Conservation (phyloP, 1,139 yeast species). For the Pichia sp. region DNA sequence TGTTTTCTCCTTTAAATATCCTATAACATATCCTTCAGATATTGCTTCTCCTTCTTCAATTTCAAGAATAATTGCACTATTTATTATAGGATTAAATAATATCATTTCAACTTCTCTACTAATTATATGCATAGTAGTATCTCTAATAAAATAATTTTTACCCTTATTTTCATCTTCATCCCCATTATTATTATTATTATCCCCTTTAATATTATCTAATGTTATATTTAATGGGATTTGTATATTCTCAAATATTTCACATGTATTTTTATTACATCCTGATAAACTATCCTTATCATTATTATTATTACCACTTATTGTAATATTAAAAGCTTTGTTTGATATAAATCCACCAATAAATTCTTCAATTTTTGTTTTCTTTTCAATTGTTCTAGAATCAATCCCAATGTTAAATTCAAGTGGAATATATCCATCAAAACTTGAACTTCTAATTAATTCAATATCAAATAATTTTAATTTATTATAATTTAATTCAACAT, state of each 20-base stretch:
- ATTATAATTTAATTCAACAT: conserved; percentile 3
- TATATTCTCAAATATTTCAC: conserved; percentile 1
- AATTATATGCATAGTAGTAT: conserved; percentile 45
- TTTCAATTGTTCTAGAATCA: conserved; percentile 2
- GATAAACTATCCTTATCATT: conserved; percentile 17
- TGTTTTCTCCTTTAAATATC: conserved; percentile 37
- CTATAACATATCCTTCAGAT: conserved; percentile 41
- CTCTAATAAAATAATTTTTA: conserved; percentile 33
- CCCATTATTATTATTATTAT: not conserved
- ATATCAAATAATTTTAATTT: not conserved
- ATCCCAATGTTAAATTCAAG: conserved; percentile 3
- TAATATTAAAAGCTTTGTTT: conserved; percentile 16
- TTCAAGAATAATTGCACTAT: conserved; percentile 36
- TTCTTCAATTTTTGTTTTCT: conserved; percentile 24
- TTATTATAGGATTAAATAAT: conserved; percentile 45
- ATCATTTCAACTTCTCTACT: conserved; percentile 47
- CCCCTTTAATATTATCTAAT: conserved; percentile 4
- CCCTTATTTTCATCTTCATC: too few species aligned
- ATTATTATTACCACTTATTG: conserved; percentile 17
- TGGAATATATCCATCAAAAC: not conserved
- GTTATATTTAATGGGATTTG: conserved; percentile 5
- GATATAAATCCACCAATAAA: conserved; percentile 31
- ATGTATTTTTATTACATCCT: not conserved
- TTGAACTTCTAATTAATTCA: not conserved
- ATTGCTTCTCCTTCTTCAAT: conserved; percentile 42